Base-by-base conservation (phyloP, 2,329 filamentous ascomycete genomes). In the Fusarium chaquense region DNA sequence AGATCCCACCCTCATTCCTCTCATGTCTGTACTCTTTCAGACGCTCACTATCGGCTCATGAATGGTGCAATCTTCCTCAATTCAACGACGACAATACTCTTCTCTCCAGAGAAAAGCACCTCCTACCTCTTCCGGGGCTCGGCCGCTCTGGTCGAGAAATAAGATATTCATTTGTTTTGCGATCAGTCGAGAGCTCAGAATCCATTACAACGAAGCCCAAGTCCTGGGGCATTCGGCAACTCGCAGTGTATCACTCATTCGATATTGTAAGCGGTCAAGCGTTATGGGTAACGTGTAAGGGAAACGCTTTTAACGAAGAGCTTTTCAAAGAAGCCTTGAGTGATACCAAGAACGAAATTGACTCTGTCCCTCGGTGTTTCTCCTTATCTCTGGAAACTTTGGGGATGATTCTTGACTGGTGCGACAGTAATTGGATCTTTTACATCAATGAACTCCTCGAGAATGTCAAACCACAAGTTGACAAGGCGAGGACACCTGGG, bases 241-340 rank as follows among this genome's bases (percentile, higher is more conserved):
- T 71, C 1, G 67, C 68, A 7, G 57, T 69, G 2, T 69, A 71
- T 15, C 69, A 69, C 46, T 71, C 60, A 0, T 71, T 71, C 16
- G 69, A 71, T 3, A 45, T 69, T 0, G 7, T 52, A 0, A 71
- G 22, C 3, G 69, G 69, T 0, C 53, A 52, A 6, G 32, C 51
- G 2, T 10, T 58, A 0, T 71, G 67, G 67, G 9, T 71, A 2
- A 71, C 65, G 1, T 62, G 60, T 0, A 71, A 71, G 16, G 67
- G 56, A 1, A 71, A 71, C 10, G 18, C 54, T 2, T 2, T 59
- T 1, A 62, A 60, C 1, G 64, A 71, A 15, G 32, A 52, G 2
- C 18, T 30, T 0, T 54, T 71, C 13, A 16, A 18, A 5, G 59
- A 70, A 8, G 38, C 50, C 5, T 26, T 70, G 11, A 8, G 13